Evolutionary conservation across 768 basidiomycete genomes (phyloP).

Genomic region (Termitomyces sp.): DNA sequence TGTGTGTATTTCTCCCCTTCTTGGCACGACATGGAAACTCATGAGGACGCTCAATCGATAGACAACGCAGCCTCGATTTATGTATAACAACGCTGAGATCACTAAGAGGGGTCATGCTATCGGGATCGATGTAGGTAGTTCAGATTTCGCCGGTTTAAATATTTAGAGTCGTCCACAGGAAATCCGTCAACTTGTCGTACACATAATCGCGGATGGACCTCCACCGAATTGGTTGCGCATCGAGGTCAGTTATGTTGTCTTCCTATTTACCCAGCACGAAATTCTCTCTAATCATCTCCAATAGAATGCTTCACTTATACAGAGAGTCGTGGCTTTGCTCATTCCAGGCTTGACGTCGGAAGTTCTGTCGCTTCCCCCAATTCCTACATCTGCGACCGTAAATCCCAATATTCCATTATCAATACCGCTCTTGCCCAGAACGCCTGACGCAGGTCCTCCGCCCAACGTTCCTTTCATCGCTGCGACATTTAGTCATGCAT

Average conservation of each 20-base stretch:
- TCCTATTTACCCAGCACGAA: not conserved
- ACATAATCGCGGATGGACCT: conserved; percentile 79
- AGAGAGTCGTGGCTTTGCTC: conserved; percentile 76
- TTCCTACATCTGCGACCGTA: conserved; percentile 62
- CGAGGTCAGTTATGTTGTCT: conserved; percentile 53
- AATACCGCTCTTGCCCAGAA: conserved; percentile 30
- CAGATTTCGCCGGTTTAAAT: not conserved
- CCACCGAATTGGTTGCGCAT: conserved; percentile 84
- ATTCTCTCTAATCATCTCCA: not conserved
- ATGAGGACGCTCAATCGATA: conserved; percentile 18
- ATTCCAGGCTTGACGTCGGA: conserved; percentile 85
- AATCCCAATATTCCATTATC: conserved; percentile 47
- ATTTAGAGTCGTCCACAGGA: conserved; percentile 48
- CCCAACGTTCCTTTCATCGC: conserved; percentile 62
- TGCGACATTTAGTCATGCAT: conserved; percentile 86
- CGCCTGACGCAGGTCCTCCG: conserved; percentile 20
- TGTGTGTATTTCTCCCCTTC: conserved; percentile 36
- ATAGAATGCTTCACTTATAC: conserved; percentile 71
- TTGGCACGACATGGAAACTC: conserved; percentile 6
- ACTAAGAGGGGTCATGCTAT: conserved; percentile 68
- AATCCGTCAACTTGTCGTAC: conserved; percentile 80
- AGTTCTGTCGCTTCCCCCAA: conserved; percentile 66
- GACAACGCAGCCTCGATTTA: conserved; percentile 66
- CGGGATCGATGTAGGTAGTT: conserved; percentile 67
- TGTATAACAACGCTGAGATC: conserved; percentile 80